Percentiles rank a stretch among this genome's conserved stretches.
These are phyloP conservation scores for Solanum chmielewskii DNA, from an alignment of 257 asterid species.

Conservation along the genomic window DNA sequence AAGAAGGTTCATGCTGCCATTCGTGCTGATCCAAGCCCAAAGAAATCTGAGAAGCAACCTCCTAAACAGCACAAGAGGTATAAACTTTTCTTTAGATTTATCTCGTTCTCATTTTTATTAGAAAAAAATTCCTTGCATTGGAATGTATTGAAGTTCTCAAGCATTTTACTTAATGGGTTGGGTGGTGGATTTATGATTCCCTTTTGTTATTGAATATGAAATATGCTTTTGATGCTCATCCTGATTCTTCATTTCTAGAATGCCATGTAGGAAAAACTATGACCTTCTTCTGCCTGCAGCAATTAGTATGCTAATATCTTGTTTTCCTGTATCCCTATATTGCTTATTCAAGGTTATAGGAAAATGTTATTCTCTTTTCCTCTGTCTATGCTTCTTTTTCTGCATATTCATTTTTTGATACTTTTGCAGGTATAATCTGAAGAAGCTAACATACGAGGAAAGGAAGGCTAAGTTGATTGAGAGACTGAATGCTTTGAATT, in stretches of 20 bases:
- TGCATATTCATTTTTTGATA: neutral
- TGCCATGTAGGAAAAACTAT: neutral
- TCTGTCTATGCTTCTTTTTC: neutral
- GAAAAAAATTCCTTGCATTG: too few relatives aligned
- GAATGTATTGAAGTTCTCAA: neutral
- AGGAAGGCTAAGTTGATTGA: conserved; percentile 12
- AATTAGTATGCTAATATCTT: neutral
- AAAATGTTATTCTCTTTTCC: neutral
- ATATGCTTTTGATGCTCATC: neutral
- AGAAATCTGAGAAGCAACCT: conserved; percentile 34
- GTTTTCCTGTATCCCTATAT: neutral
- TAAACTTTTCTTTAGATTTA: neutral
- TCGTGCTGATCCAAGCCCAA: conserved; percentile 33
- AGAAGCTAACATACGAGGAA: conserved; percentile 9
- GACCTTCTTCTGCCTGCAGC: neutral
- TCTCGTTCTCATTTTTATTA: neutral
- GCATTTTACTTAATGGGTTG: neutral
- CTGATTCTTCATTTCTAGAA: neutral
- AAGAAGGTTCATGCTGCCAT: conserved; percentile 68
- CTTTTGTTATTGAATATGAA: neutral
- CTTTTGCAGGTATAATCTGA: conserved; percentile 4
- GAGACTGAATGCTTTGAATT: conserved; percentile 9
- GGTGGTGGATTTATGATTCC: neutral
- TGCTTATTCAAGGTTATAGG: neutral
- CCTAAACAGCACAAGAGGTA: conserved; percentile 48